Conservation (phyloP, 306 rosid genomes). For the Potentilla sterilis region DNA sequence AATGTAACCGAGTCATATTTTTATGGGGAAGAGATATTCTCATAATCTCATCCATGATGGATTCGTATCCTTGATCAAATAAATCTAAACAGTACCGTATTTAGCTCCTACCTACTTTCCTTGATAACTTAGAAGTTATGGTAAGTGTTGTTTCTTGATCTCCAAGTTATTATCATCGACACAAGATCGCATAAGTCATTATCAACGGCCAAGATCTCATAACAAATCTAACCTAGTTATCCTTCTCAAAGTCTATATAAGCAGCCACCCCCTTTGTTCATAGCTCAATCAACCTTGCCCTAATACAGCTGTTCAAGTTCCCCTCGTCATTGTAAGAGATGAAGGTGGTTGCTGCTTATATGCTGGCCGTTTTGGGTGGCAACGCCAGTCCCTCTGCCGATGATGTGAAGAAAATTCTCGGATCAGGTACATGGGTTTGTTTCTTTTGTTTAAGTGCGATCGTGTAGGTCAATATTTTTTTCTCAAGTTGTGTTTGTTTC, state of each 20-base stretch:
- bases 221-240: background rate
- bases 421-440: constrained; percentile 10
- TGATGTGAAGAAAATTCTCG: constrained; percentile 44
- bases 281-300: background rate
- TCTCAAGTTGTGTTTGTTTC: background rate
- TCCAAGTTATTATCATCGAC: background rate
- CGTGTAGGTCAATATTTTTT: background rate
- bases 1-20: no score
- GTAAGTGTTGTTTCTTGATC: background rate
- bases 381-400: constrained; percentile 40
- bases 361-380: constrained; percentile 62
- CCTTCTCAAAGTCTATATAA: background rate
- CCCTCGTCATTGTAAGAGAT: constrained; percentile 13
- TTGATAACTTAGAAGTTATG: background rate
- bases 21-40: no score
- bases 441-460: background rate
- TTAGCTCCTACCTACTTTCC: background rate
- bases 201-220: background rate
- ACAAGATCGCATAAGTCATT: background rate
- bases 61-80: no score
- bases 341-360: constrained; percentile 64
- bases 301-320: background rate
- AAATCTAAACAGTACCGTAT: background rate
- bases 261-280: background rate
- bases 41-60: no score